Evolutionary conservation across 495 filamentous ascomycete species (phyloP).

Genomic region (Penicillium roqueforti): DNA sequence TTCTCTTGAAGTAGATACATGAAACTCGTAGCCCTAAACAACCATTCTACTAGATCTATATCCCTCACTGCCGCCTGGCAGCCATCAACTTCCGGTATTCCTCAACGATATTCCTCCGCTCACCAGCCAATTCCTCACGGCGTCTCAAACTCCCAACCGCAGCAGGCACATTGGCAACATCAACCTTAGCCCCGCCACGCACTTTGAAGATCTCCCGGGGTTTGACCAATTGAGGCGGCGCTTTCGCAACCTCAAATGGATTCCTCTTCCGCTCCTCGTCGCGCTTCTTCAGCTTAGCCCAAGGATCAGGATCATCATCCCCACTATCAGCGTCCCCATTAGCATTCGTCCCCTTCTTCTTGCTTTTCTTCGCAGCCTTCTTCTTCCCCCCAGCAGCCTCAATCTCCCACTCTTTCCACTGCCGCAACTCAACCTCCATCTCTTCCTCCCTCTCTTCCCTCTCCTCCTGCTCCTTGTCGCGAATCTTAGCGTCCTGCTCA

Average conservation of each 20-base stretch:
- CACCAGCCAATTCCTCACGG: conserved; percentile 74
- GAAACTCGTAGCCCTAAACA: neutral
- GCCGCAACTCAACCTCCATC: conserved; percentile 46
- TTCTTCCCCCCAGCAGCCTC: conserved; percentile 55
- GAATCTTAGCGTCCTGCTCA: conserved; percentile 61
- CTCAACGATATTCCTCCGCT: conserved; percentile 73
- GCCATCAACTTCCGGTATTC: conserved; percentile 78
- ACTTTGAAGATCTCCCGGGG: conserved; percentile 69
- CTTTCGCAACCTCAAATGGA: conserved; percentile 75
- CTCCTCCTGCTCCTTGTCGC: conserved; percentile 62
- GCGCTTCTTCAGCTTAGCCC: conserved; percentile 63
- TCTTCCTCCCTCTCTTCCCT: conserved; percentile 53
- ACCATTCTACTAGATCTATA: neutral
- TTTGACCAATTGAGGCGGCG: conserved; percentile 70
- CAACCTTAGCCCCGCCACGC: conserved; percentile 60
- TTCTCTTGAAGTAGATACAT: conserved; percentile 5
- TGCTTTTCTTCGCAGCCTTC: conserved; percentile 37
- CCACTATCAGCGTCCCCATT: conserved; percentile 30
- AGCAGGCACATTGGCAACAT: conserved; percentile 71
- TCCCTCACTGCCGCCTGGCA: conserved; percentile 46
- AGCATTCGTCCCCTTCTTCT: conserved; percentile 40
- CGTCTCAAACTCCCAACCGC: conserved; percentile 72
- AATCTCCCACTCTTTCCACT: conserved; percentile 48
- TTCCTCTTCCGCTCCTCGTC: conserved; percentile 50
- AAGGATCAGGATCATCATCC: conserved; percentile 68